Evolutionary conservation across 495 filamentous ascomycete species (phyloP).

Genomic region (Aspergillus indologenus): DNA sequence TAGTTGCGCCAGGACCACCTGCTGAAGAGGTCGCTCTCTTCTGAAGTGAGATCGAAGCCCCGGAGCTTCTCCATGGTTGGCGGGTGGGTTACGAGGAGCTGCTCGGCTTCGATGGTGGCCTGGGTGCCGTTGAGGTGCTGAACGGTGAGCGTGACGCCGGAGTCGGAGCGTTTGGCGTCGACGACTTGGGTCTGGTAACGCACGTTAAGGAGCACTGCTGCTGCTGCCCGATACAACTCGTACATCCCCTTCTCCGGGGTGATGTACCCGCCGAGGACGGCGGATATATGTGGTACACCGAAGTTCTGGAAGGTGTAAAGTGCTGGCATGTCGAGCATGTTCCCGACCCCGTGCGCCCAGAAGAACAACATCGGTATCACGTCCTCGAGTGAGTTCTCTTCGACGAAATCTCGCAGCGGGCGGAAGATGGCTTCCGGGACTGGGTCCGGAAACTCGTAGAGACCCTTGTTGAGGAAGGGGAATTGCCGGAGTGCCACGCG

Average conservation of each 20-base stretch:
- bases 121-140: slow-evolving; percentile 28
- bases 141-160: slow-evolving; percentile 30
- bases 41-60: slow-evolving; percentile 31
- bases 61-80: slow-evolving; percentile 33
- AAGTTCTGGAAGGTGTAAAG: slow-evolving; percentile 32
- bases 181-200: slow-evolving; percentile 32
- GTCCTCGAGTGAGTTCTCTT: slow-evolving; percentile 38
- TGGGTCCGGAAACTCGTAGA: slow-evolving; percentile 44
- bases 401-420: slow-evolving; percentile 46
- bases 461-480: slow-evolving; percentile 28
- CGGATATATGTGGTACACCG: slow-evolving; percentile 19
- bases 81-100: slow-evolving; percentile 46
- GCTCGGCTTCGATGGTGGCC: slow-evolving; percentile 39
- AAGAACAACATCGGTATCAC: slow-evolving; percentile 25
- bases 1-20: slow-evolving; percentile 33
- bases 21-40: slow-evolving; percentile 38
- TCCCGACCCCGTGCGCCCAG: slow-evolving; percentile 35
- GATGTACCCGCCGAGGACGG: slow-evolving; percentile 19
- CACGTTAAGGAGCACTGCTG: slow-evolving; percentile 27
- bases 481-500: slow-evolving; percentile 32
- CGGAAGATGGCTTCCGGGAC: slow-evolving; percentile 51
- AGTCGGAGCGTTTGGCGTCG: slow-evolving; percentile 23
- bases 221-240: slow-evolving; percentile 39
- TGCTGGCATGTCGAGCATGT: slow-evolving; percentile 31
- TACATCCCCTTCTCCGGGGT: slow-evolving; percentile 35